Percentiles rank a stretch among this genome's conserved stretches.
These are phyloP conservation scores for Pythium sukuiense DNA, from an alignment of 352 stramenopile species.

Conservation along the genomic window DNA sequence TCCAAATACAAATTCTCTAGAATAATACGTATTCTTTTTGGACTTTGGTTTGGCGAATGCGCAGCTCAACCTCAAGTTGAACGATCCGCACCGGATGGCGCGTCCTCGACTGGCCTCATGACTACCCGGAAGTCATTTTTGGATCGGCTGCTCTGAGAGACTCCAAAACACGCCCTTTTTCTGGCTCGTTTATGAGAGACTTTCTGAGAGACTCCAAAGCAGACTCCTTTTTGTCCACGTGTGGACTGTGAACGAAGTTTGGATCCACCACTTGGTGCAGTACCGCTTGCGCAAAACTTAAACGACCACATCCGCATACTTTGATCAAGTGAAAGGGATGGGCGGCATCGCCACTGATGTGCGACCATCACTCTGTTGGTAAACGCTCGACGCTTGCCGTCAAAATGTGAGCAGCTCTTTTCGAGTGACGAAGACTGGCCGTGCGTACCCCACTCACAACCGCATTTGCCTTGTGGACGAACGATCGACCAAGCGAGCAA, in stretches of 20 bases:
- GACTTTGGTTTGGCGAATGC: neutral
- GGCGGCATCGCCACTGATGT: conserved; percentile 2
- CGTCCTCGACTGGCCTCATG: conserved; percentile 3
- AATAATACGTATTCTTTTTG: neutral
- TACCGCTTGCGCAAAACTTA: neutral
- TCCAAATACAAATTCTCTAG: neutral
- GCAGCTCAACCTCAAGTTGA: conserved; percentile 1
- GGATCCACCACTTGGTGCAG: neutral
- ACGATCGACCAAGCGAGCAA: neutral
- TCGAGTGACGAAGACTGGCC: conserved; percentile 3
- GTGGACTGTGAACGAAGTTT: conserved; percentile 14
- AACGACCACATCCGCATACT: neutral
- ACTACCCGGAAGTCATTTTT: neutral
- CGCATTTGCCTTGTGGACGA: conserved; percentile 21
- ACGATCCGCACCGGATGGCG: neutral
- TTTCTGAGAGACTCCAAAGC: conserved; percentile 8
- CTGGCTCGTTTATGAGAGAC: neutral
- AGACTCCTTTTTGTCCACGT: neutral
- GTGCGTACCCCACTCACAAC: neutral
- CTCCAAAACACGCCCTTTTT: conserved; percentile 3
- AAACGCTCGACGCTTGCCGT: neutral
- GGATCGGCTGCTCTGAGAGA: conserved; percentile 3
- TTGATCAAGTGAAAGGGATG: conserved; percentile 17
- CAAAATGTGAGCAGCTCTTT: conserved; percentile 4
- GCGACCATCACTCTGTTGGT: conserved; percentile 17